Evolutionary conservation across 2,329 filamentous ascomycete genomes (phyloP).

Genomic region (Periconia sp.): DNA sequence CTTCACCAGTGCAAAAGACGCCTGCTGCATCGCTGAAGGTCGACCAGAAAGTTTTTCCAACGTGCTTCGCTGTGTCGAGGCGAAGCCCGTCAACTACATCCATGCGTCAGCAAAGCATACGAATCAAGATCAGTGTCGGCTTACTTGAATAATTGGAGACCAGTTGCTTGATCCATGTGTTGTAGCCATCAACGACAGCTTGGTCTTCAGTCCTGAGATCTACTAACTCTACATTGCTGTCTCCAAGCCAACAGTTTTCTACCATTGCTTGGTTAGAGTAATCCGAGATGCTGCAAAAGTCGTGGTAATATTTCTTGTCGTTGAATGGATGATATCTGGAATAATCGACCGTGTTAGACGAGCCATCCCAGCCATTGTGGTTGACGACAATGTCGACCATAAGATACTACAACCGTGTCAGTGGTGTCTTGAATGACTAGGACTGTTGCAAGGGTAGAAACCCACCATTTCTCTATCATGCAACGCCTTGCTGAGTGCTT

Average conservation of each 20-base stretch:
- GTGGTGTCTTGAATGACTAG: background rate
- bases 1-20: slow-evolving; percentile 47
- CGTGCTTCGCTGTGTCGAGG: slow-evolving; percentile 48
- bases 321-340: slow-evolving; percentile 61
- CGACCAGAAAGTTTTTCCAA: slow-evolving; percentile 44
- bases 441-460: slow-evolving; percentile 1
- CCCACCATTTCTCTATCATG: slow-evolving; percentile 62
- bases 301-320: slow-evolving; percentile 64
- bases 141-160: slow-evolving; percentile 44
- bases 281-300: slow-evolving; percentile 62
- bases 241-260: slow-evolving; percentile 59
- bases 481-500: slow-evolving; percentile 60
- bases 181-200: slow-evolving; percentile 14
- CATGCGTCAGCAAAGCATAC: background rate
- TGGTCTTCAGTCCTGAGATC: slow-evolving; percentile 54
- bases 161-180: slow-evolving; percentile 21
- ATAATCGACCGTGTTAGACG: slow-evolving; percentile 59
- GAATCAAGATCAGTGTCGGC: background rate
- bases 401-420: slow-evolving; percentile 49
- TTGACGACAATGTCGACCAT: slow-evolving; percentile 68
- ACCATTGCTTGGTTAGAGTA: slow-evolving; percentile 58
- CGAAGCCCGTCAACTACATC: slow-evolving; percentile 46
- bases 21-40: slow-evolving; percentile 41
- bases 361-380: slow-evolving; percentile 61
- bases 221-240: slow-evolving; percentile 46